Base-by-base conservation (phyloP, 1,139 yeast species). In the Zygotorulaspora mrakii region DNA sequence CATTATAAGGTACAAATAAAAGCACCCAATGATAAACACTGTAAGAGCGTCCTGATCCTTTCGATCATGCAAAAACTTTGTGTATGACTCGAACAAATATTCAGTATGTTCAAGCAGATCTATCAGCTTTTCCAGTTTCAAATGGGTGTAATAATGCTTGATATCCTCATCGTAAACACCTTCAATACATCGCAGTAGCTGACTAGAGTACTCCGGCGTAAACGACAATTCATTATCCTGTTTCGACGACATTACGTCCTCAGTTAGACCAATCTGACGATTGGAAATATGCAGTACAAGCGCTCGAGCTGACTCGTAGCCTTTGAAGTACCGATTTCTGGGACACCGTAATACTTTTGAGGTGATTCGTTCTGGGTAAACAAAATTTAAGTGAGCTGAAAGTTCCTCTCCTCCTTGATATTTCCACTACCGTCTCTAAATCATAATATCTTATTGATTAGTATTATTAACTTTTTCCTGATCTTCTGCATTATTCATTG, bases 121-220 rank as follows among this genome's bases (percentile, higher is more conserved):
- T 24, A 60, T 45, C 49, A 62, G 52, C 46, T 61, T 61, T 33
- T 56, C 55, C 16, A 62, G 44, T 43, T 53, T 53, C 33, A 62
- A 40, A 14, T 56, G 61, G 5, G 58, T 54, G 31, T 50, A 42
- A 25, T 46, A 40, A 11, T 57, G 62, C 31, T 47, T 49, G 31
- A 64, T 53, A 42, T 61, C 61, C 17, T 60, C 59, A 12, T 48
- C 52, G 47, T 59, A 62, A 13, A 59, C 53, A 31, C 53, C 57
- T 21, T 49, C 52, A 5, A 62, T 57, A 32, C 57, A 53, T 28
- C 45, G 39, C 31, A 59, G 46, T 23, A 63, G 55, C 50, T 62
- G 64, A 18, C 54, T 55, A 4, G 69, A 66, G 49, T 62, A 61
- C 48, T 65, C 68, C 11, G 69, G 69, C 3, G 69, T 64, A 47